A percentile compares a stretch with the other conserved stretches of the same genome.
Evolutionary conservation across 495 filamentous ascomycete species (phyloP).

Genomic region (Penicillium verhagenii): DNA sequence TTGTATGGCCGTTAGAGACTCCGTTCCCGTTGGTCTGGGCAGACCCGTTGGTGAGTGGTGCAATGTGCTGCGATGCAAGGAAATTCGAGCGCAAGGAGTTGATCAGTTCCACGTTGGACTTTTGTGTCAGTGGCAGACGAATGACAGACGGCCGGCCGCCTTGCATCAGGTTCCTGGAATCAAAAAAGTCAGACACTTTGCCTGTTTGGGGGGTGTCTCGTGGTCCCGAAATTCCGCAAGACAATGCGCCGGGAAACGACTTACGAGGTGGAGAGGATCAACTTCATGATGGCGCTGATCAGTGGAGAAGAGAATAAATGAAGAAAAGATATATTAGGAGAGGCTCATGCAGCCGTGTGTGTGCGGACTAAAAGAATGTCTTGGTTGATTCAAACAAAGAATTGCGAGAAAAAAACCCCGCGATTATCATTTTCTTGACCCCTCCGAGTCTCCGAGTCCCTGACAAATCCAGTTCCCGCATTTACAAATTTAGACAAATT

Average conservation of each 20-base stretch:
- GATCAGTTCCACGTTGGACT: slow-evolving; percentile 85
- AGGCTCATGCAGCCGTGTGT: background rate
- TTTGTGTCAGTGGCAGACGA: slow-evolving; percentile 66
- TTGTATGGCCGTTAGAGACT: slow-evolving; percentile 12
- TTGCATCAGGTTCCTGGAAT: slow-evolving; percentile 74
- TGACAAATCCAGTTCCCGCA: slow-evolving; percentile 8
- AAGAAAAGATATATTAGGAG: background rate
- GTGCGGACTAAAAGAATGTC: background rate
- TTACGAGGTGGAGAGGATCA: slow-evolving; percentile 88
- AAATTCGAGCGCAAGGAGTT: slow-evolving; percentile 84
- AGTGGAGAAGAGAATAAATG: background rate
- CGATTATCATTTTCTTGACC: slow-evolving; percentile 1
- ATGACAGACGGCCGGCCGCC: slow-evolving; percentile 75
- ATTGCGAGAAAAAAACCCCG: slow-evolving; percentile 3
- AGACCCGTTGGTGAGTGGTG: slow-evolving; percentile 21
- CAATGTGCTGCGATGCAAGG: slow-evolving; percentile 64
- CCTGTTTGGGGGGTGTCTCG: background rate
- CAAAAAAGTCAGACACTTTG: slow-evolving; percentile 8
- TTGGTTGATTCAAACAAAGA: background rate
- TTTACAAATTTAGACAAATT: background rate
- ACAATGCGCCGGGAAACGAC: slow-evolving; percentile 17
- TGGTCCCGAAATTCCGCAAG: background rate
- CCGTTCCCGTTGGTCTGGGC: slow-evolving; percentile 13
- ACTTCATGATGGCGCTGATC: slow-evolving; percentile 54
- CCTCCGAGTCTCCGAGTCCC: slow-evolving; percentile 1